phyloP scores from a whole-genome alignment of 495 filamentous ascomycete genomes.

The Xylaria palmicola region DNA sequence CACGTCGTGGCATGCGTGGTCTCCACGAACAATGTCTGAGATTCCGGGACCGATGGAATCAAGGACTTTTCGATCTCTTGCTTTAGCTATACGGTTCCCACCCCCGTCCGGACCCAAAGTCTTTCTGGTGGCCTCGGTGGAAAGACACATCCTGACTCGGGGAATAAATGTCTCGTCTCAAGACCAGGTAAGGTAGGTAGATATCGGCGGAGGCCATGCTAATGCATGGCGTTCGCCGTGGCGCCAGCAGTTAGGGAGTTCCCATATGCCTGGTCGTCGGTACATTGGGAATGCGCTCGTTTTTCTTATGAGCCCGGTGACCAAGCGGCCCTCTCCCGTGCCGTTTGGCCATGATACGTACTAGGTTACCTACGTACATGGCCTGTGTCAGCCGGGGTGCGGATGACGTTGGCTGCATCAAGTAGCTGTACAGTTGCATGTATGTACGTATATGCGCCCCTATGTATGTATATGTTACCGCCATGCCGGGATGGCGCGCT shows the following conservation, averaged over 20 bases:
- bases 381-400: not conserved
- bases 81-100: not conserved
- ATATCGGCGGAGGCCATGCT: not conserved
- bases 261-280: not conserved
- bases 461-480: not conserved
- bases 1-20: not conserved
- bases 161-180: not conserved
- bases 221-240: constrained; percentile 1
- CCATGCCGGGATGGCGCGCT: constrained; percentile 6
- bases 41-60: constrained; percentile 11
- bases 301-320: not conserved
- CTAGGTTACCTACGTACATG: not conserved
- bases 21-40: not conserved
- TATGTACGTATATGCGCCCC: not conserved
- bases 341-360: not conserved
- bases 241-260: not conserved
- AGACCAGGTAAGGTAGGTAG: not conserved
- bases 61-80: not conserved
- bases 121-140: not conserved
- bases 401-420: not conserved
- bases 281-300: not conserved
- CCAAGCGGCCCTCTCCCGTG: not conserved
- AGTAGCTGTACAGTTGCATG: not conserved
- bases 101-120: not conserved
- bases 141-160: not conserved